Percentiles rank a stretch among this genome's conserved stretches.
Evolutionary conservation across 768 basidiomycete genomes (phyloP).

Genomic region (Podaxis sp.): DNA sequence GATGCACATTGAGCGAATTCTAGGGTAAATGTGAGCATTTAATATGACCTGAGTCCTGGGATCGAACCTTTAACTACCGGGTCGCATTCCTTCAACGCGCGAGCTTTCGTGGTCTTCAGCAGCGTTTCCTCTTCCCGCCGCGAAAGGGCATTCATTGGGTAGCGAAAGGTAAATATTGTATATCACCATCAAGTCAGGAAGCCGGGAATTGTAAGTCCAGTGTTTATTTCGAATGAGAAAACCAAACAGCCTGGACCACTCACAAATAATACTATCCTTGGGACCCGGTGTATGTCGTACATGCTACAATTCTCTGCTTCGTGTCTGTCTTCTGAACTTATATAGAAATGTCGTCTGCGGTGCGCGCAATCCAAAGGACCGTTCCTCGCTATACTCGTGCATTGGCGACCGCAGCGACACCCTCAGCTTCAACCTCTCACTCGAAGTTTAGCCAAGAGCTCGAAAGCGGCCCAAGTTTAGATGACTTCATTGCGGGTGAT

Average conservation of each 20-base stretch:
- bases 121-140: constrained; percentile 87
- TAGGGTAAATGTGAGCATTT: constrained; percentile 27
- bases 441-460: constrained; percentile 52
- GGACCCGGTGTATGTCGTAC: neutral
- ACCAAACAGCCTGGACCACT: constrained; percentile 2
- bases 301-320: neutral
- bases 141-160: constrained; percentile 77
- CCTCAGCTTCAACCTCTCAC: constrained; percentile 29
- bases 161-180: constrained; percentile 6
- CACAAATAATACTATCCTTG: constrained; percentile 1
- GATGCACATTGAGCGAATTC: constrained; percentile 85
- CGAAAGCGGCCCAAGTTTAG: constrained; percentile 68
- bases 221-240: neutral
- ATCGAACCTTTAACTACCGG: constrained; percentile 65
- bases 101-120: constrained; percentile 76
- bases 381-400: constrained; percentile 20
- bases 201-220: neutral
- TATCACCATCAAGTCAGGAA: neutral
- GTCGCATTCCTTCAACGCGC: constrained; percentile 80
- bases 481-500: constrained; percentile 78
- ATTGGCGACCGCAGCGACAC: constrained; percentile 28
- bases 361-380: constrained; percentile 17
- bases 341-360: constrained; percentile 19
- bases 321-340: neutral
- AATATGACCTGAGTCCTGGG: neutral